phyloP scores from a whole-genome alignment of 1,284 basidiomycete genomes.

The Tilletiaria anomala region DNA sequence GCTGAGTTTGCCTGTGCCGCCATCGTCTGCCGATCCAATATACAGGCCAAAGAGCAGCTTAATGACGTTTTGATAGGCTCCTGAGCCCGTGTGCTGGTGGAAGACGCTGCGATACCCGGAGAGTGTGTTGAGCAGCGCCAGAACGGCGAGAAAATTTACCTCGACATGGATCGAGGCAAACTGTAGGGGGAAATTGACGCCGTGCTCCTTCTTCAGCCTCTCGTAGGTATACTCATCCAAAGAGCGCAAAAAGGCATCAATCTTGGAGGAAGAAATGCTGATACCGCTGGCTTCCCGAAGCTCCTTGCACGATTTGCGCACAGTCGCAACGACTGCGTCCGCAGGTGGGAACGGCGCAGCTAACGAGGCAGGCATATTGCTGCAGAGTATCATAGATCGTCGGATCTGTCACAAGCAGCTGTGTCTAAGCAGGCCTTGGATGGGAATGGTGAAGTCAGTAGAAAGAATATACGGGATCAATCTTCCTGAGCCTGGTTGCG shows the following conservation, averaged over 20 bases:
- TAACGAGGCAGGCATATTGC: not conserved
- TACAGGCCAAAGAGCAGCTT: slow-evolving; percentile 24
- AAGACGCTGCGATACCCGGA: slow-evolving; percentile 25
- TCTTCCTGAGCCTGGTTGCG: no score
- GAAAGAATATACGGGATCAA: no score
- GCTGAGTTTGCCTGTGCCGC: slow-evolving; percentile 5
- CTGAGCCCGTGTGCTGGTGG: slow-evolving; percentile 18
- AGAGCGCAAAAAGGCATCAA: slow-evolving; percentile 14
- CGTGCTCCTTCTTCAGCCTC: slow-evolving; percentile 14
- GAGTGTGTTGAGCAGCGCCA: slow-evolving; percentile 27
- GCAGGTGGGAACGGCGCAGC: not conserved
- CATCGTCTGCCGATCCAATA: slow-evolving; percentile 10
- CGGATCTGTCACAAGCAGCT: no score
- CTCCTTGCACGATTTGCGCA: slow-evolving; percentile 9
- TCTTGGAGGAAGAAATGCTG: not conserved
- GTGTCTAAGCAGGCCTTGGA: no score
- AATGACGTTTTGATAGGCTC: slow-evolving; percentile 26
- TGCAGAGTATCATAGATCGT: no score
- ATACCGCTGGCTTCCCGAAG: slow-evolving; percentile 1
- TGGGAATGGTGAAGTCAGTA: no score
- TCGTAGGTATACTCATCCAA: slow-evolving; percentile 8
- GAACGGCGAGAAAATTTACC: slow-evolving; percentile 26
- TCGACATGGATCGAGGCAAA: slow-evolving; percentile 17
- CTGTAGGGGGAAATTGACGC: slow-evolving; percentile 22
- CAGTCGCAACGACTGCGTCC: slow-evolving; percentile 3